Conservation (phyloP, 306 rosid species). For the Herpetospermum pedunculosum region DNA sequence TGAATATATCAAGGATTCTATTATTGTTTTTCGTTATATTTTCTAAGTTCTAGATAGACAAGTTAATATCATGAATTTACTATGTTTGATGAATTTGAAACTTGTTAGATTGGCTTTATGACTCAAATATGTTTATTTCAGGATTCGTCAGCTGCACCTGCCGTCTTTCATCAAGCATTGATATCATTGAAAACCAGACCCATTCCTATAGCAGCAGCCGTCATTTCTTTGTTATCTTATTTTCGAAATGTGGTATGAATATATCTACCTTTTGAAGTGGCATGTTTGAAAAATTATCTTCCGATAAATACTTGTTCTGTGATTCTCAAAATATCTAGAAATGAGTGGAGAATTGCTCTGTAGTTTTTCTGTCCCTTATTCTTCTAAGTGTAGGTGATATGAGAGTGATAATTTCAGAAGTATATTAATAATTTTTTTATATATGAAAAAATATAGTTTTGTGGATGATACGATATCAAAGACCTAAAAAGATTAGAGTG, state of each 20-base stretch:
- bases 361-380: not conserved
- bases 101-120: conserved; percentile 18
- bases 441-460: too few species aligned
- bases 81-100: not conserved
- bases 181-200: conserved; percentile 54
- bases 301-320: not conserved
- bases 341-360: not conserved
- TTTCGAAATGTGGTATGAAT: conserved; percentile 57
- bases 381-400: not conserved
- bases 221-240: conserved; percentile 58
- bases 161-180: conserved; percentile 65
- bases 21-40: not conserved
- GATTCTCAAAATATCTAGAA: not conserved
- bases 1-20: not conserved
- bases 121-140: conserved; percentile 7
- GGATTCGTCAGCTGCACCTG: conserved; percentile 52
- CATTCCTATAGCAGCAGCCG: conserved; percentile 55
- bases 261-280: not conserved
- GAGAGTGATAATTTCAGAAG: not conserved
- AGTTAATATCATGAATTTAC: not conserved
- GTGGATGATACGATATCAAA: not conserved
- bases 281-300: not conserved
- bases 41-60: not conserved
- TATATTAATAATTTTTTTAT: too few species aligned
- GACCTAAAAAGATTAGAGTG: too few species aligned